These are phyloP conservation scores for Coemansia pectinata DNA, from an alignment of 192 early-diverging fungal species.

Conservation along the genomic window DNA sequence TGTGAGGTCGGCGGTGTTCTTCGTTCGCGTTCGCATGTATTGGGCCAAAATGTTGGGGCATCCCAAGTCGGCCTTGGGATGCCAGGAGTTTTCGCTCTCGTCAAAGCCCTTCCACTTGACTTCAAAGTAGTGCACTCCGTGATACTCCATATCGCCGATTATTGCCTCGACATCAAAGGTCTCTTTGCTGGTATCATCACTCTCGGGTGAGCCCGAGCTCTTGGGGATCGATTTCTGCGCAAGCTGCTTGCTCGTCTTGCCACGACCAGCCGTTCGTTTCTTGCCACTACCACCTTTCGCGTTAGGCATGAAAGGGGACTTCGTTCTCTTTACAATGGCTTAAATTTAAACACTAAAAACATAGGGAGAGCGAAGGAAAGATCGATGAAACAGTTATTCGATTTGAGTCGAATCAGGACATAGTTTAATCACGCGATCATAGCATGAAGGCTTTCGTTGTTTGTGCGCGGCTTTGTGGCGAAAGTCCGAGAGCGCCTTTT, in stretches of 20 bases:
- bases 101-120: slow-evolving; percentile 24
- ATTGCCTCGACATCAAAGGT: slow-evolving; percentile 24
- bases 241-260: neutral
- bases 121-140: slow-evolving; percentile 23
- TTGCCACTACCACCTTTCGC: neutral
- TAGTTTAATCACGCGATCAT: neutral
- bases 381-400: neutral
- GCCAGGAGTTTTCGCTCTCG: slow-evolving; percentile 26
- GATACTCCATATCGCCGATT: slow-evolving; percentile 15
- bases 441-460: neutral
- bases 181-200: neutral
- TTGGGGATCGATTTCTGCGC: neutral
- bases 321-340: neutral
- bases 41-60: slow-evolving; percentile 13
- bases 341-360: neutral
- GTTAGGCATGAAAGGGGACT: neutral
- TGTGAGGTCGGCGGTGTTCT: slow-evolving; percentile 36
- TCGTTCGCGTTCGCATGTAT: slow-evolving; percentile 12
- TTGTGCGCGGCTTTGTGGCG: neutral
- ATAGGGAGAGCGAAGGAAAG: neutral
- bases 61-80: slow-evolving; percentile 6
- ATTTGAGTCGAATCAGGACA: neutral
- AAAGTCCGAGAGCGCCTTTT: neutral
- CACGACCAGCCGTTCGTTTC: neutral
- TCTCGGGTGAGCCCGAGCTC: neutral